Conservation (phyloP, 2,329 filamentous ascomycete genomes). For the Neonectria ditissima region DNA sequence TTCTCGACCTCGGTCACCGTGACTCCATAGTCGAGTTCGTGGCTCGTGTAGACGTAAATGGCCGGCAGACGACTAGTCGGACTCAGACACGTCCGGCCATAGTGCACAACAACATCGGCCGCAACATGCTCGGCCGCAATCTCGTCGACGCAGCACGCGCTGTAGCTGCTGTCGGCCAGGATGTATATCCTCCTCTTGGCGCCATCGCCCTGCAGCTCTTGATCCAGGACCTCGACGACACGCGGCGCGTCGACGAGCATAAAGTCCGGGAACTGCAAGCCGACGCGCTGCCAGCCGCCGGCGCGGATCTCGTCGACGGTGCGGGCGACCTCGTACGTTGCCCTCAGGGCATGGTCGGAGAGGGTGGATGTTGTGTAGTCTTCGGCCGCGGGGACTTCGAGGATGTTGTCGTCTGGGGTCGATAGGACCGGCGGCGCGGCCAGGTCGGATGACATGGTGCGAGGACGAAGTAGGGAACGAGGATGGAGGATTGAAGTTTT, state of each 20-base stretch:
- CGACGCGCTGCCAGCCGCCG: constrained; percentile 80
- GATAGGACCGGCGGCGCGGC: constrained; percentile 70
- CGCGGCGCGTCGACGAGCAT: constrained; percentile 90
- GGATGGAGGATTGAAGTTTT: constrained; percentile 17
- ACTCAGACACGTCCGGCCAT: constrained; percentile 91
- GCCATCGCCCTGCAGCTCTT: constrained; percentile 42
- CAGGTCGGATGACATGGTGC: constrained; percentile 60
- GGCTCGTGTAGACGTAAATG: constrained; percentile 88
- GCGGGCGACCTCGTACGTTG: constrained; percentile 86
- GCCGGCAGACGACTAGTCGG: constrained; percentile 89
- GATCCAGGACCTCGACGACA: constrained; percentile 71
- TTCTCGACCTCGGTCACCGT: constrained; percentile 71
- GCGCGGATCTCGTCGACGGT: constrained; percentile 81
- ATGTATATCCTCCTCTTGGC: constrained; percentile 74
- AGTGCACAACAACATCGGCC: constrained; percentile 93
- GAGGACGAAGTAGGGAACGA: constrained; percentile 3
- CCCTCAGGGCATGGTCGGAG: constrained; percentile 75
- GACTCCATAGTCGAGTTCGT: constrained; percentile 71
- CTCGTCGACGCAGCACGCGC: constrained; percentile 96
- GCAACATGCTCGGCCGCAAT: constrained; percentile 93
- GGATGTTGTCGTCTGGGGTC: constrained; percentile 70
- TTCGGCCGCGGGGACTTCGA: constrained; percentile 62
- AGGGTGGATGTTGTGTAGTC: constrained; percentile 49
- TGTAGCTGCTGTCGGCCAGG: constrained; percentile 95
- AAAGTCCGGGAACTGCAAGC: constrained; percentile 94